Conservation (phyloP, 2,329 filamentous ascomycete species). For the Cadophora gregata region DNA sequence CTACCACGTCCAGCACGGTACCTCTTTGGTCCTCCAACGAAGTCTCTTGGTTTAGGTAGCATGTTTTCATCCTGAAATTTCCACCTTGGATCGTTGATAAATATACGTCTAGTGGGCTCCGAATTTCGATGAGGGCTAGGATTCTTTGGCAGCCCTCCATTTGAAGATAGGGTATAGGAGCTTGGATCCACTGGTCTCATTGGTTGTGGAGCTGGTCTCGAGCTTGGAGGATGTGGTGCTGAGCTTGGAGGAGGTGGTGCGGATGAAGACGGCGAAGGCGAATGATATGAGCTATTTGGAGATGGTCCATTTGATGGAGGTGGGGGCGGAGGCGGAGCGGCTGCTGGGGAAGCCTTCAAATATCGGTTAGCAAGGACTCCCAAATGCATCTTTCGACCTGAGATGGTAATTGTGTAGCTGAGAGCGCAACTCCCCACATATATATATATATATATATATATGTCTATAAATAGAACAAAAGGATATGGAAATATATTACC, state of each 20-base stretch:
- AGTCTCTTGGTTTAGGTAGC: conserved; percentile 85
- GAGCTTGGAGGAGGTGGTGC: conserved; percentile 50
- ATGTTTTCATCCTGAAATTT: conserved; percentile 83
- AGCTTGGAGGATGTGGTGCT: conserved; percentile 42
- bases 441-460: no score
- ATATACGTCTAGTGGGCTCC: conserved; percentile 51
- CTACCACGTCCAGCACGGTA: conserved; percentile 93
- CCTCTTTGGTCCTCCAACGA: conserved; percentile 73
- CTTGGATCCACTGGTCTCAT: conserved; percentile 73
- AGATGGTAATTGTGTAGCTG: neutral
- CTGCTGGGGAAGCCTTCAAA: conserved; percentile 48
- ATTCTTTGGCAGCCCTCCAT: conserved; percentile 58
- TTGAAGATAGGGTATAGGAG: conserved; percentile 74
- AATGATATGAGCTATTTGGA: conserved; percentile 42
- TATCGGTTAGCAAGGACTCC: neutral
- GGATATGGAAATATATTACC: neutral
- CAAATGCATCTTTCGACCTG: neutral
- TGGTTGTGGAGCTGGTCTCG: conserved; percentile 49
- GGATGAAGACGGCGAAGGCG: conserved; percentile 46
- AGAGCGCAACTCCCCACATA: neutral
- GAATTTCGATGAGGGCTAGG: conserved; percentile 52
- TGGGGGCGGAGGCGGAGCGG: conserved; percentile 47
- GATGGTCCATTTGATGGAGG: conserved; percentile 49
- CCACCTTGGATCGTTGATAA: conserved; percentile 82
- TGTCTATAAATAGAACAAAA: neutral